Base-by-base conservation (phyloP, 176 grass and related monocot genomes). In the Bromus sterilis region DNA sequence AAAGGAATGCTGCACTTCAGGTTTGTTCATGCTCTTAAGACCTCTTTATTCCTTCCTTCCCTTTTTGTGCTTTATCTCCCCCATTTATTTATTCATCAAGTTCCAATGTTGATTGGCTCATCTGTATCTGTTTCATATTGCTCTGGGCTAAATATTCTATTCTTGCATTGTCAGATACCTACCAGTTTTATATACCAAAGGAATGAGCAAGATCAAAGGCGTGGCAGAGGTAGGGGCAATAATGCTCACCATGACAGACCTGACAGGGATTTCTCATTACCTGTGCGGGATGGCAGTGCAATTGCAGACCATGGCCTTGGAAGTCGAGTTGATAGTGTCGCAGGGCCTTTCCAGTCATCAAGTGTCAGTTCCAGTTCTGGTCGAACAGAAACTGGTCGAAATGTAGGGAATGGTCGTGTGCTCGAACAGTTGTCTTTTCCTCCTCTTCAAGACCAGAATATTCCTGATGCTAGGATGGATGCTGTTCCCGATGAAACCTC, bases 171-270 rank as follows among this genome's bases (percentile, higher is more conserved):
- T 88, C 81, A 95, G 93, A 91, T 99, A 88, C 93, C 96, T 44
- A 95, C 96, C 46, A 99, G 96, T 86, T 99, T 99, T 75, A 93
- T 91, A 77, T 99, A 93, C 83, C 71, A 93, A 66, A 91, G 86
- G 64, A 90, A 64, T 77, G 96, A 95, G 77, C 87, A 93, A 88
- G 93, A 93, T 43, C 91, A 88, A 55, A 87, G 91, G 71, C 90
- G 79, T 77, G 90, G 96, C 79, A 93, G 93, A 79, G 93, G 91
- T 66, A 93, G 89, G 61, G 89, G 91, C 2, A 82, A 80, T 71
- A 87, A 85, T 70, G 87, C 83, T 87, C 40, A 71, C 62, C 87
- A 36, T 63, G 85, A 91, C 33, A 71, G 66, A 62, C 71, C 85
- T 86, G 69, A 56, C 15, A 35, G 82, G 68, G 53, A 85, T 78